Evolutionary conservation across 768 basidiomycete species (phyloP).

Genomic region (Hydnum rufescens): DNA sequence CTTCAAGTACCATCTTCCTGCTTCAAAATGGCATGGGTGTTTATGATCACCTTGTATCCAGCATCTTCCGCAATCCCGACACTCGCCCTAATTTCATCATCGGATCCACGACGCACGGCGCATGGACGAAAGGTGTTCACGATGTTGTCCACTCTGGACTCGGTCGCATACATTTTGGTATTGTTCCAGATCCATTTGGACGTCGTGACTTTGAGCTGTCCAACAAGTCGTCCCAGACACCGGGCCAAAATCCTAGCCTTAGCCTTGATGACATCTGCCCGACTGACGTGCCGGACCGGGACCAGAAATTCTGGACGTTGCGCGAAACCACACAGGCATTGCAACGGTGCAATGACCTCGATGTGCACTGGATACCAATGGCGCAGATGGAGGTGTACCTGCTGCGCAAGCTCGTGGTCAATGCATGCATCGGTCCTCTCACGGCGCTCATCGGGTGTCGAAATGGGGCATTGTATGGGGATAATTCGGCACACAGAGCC

Average conservation of each 20-base stretch:
- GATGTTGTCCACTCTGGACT: conserved; percentile 51
- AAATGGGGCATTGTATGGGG: conserved; percentile 52
- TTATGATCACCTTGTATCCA: conserved; percentile 50
- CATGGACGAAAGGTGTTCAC: conserved; percentile 30
- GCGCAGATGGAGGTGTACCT: conserved; percentile 45
- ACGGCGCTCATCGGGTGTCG: conserved; percentile 62
- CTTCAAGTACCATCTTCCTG: conserved; percentile 68
- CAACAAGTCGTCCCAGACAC: neutral
- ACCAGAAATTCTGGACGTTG: conserved; percentile 35
- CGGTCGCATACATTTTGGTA: conserved; percentile 57
- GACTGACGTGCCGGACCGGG: conserved; percentile 18
- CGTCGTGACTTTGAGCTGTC: conserved; percentile 42
- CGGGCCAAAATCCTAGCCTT: conserved; percentile 27
- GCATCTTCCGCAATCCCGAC: conserved; percentile 51
- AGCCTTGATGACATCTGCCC: neutral
- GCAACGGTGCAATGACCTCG: conserved; percentile 30
- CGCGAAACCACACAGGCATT: conserved; percentile 51
- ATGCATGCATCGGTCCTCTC: conserved; percentile 68
- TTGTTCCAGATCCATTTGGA: conserved; percentile 45
- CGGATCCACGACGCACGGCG: conserved; percentile 66
- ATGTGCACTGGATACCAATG: conserved; percentile 44
- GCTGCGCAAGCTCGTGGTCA: conserved; percentile 64
- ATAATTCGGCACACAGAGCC: conserved; percentile 26
- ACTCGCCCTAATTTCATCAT: conserved; percentile 73
- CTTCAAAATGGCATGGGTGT: conserved; percentile 90